Evolutionary conservation across 805 yeast genomes (phyloP), one percentile per base, ranked within the genome.

Genomic region (Metschnikowia gelsemii): DNA sequence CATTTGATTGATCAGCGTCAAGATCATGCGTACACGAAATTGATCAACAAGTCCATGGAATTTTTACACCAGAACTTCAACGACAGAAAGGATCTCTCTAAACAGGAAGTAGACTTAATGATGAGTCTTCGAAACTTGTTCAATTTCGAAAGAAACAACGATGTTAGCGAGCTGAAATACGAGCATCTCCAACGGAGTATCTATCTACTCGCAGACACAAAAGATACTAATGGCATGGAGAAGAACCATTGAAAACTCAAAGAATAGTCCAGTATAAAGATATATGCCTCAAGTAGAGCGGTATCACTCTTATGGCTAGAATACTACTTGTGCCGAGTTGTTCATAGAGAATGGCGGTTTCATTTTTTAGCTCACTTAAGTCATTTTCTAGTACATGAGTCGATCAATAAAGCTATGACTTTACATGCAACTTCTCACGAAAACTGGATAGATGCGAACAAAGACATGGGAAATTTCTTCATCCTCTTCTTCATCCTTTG

Each of bases 31-130:
- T 55, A 50, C 41, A 41, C 60, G 5, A 32, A 50, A 4, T 33
- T 48, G 5, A 57, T 62, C 18, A 19, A 40, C 19, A 33, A 38
- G 18, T 63, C 68, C 7, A 47, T 64, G 43, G 49, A 53, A 38
- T 49, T 41, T 23, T 63, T 62, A 23, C 60, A 58, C 42, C 45
- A 46, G 3, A 30, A 40, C 25, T 47, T 60, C 41, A 59, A 56
- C 37, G 46, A 36, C 4, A 32, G 47, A 8, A 36, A 45, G 5
- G 47, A 46, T 11, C 50, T 58, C 14, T 20, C 22, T n/a, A 27
- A 33, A 12, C 25, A 38, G 4, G 62, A 62, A 32, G 49, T 40
- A n/a, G 47, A 45, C n/a, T 40, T 60, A 27, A 47, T 52, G 48
- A 43, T 49, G 26, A 26, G 46, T 17, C 41, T 63, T 30, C 50